These are phyloP conservation scores for Exophiala calicioides DNA, from an alignment of 2,329 filamentous ascomycete species.

Conservation along the genomic window DNA sequence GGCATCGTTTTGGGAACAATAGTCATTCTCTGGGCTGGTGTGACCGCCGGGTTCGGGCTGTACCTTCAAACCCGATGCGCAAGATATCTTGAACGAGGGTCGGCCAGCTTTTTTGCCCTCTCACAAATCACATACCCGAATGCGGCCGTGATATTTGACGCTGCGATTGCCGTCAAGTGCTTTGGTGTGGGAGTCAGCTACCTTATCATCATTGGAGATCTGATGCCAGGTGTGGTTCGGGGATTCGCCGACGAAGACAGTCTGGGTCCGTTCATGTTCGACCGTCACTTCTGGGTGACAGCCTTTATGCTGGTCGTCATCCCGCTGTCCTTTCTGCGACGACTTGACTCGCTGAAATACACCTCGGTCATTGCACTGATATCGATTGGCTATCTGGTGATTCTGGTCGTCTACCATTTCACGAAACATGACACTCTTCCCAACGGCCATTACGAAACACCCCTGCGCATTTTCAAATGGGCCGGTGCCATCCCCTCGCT, in stretches of 20 bases:
- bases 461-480: constrained; percentile 76
- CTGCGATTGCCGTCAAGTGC: constrained; percentile 94
- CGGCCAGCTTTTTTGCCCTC: constrained; percentile 91
- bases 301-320: constrained; percentile 91
- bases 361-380: constrained; percentile 88
- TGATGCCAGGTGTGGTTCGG: constrained; percentile 91
- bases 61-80: constrained; percentile 94
- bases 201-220: constrained; percentile 95
- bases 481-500: constrained; percentile 75
- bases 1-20: constrained; percentile 81
- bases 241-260: constrained; percentile 71
- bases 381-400: constrained; percentile 90
- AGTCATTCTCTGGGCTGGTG: constrained; percentile 86
- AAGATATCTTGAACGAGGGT: constrained; percentile 85
- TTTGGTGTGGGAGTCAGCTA: constrained; percentile 97
- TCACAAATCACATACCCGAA: constrained; percentile 97
- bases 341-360: constrained; percentile 94
- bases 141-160: constrained; percentile 91
- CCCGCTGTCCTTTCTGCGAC: constrained; percentile 85
- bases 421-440: constrained; percentile 72
- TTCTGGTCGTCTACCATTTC: constrained; percentile 93
- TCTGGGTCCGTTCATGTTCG: constrained; percentile 72
- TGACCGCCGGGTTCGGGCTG: constrained; percentile 86
- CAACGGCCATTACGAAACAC: constrained; percentile 59
- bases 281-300: constrained; percentile 96